Conservation (phyloP, 495 filamentous ascomycete genomes). For the Neurospora sp. region DNA sequence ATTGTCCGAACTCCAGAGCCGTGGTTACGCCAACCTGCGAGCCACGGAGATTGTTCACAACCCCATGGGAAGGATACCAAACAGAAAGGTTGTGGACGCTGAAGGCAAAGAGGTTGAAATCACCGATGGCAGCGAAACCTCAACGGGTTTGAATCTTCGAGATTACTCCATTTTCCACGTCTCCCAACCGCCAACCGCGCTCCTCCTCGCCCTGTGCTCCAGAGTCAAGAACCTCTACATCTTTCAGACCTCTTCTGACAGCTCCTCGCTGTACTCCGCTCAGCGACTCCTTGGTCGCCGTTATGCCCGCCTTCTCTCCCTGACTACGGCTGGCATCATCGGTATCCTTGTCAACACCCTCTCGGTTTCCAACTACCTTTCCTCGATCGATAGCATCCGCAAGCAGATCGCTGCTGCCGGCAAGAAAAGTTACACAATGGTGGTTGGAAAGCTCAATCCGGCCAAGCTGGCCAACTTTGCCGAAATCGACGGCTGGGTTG, state of each 20-base stretch:
- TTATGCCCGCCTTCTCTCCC: constrained; percentile 74
- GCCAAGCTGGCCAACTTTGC: constrained; percentile 95
- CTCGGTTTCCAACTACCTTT: constrained; percentile 79
- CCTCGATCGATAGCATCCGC: constrained; percentile 63
- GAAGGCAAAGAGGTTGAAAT: background rate
- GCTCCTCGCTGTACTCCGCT: constrained; percentile 36
- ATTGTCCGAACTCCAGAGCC: constrained; percentile 34
- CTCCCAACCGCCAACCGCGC: constrained; percentile 68
- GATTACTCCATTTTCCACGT: constrained; percentile 85
- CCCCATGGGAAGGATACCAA: constrained; percentile 75
- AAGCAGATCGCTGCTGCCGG: constrained; percentile 60
- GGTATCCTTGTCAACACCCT: constrained; percentile 94
- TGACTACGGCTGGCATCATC: constrained; percentile 72
- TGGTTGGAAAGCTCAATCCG: constrained; percentile 92
- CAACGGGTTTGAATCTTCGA: constrained; percentile 39
- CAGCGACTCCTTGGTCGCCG: constrained; percentile 61
- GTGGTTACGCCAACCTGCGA: constrained; percentile 62
- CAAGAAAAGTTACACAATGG: constrained; percentile 92
- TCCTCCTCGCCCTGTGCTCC: constrained; percentile 80
- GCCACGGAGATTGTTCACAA: constrained; percentile 65
- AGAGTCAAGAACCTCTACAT: constrained; percentile 71
- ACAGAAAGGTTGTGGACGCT: constrained; percentile 44
- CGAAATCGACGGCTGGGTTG: constrained; percentile 92
- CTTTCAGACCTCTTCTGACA: constrained; percentile 45
- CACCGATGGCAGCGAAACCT: background rate